Evolutionary conservation across 768 basidiomycete genomes (phyloP).

Genomic region (Podaxis mareebaensis): DNA sequence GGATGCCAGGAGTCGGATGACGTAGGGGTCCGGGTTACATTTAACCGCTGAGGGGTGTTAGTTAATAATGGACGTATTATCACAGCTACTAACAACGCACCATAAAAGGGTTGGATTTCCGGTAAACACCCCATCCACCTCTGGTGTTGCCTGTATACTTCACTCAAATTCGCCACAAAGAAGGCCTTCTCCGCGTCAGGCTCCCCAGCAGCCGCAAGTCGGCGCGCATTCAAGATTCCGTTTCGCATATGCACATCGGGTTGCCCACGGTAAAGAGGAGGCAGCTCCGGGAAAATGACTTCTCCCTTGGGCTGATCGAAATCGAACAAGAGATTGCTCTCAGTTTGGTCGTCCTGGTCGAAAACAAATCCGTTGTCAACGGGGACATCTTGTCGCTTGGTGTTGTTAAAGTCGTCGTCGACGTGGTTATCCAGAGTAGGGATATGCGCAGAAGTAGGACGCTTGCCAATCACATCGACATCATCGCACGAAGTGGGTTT

Average conservation of each 20-base stretch:
- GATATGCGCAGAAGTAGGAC: conserved; percentile 21
- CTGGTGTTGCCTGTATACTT: conserved; percentile 82
- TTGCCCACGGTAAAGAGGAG: conserved; percentile 67
- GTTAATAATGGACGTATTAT: conserved; percentile 14
- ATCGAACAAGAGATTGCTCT: conserved; percentile 21
- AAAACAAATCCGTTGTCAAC: conserved; percentile 29
- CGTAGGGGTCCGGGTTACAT: conserved; percentile 96
- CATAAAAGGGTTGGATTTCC: conserved; percentile 92
- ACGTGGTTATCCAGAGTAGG: conserved; percentile 20
- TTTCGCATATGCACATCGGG: conserved; percentile 73
- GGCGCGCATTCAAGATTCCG: conserved; percentile 69
- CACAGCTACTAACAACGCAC: conserved; percentile 42
- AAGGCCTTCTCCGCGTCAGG: conserved; percentile 90
- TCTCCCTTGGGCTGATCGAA: conserved; percentile 35
- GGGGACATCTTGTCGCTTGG: conserved; percentile 17
- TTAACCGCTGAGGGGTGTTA: conserved; percentile 72
- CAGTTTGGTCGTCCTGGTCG: conserved; percentile 41
- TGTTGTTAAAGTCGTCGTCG: conserved; percentile 32
- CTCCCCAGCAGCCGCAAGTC: conserved; percentile 49
- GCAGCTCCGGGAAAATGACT: conserved; percentile 58
- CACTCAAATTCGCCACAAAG: conserved; percentile 91
- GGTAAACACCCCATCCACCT: conserved; percentile 80
- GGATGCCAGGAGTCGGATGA: conserved; percentile 86
- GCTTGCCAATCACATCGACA: conserved; percentile 27
- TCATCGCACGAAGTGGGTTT: neutral